These are phyloP conservation scores for Phyllosticta ampelicida DNA, from an alignment of 2,329 filamentous ascomycete genomes.

Conservation along the genomic window DNA sequence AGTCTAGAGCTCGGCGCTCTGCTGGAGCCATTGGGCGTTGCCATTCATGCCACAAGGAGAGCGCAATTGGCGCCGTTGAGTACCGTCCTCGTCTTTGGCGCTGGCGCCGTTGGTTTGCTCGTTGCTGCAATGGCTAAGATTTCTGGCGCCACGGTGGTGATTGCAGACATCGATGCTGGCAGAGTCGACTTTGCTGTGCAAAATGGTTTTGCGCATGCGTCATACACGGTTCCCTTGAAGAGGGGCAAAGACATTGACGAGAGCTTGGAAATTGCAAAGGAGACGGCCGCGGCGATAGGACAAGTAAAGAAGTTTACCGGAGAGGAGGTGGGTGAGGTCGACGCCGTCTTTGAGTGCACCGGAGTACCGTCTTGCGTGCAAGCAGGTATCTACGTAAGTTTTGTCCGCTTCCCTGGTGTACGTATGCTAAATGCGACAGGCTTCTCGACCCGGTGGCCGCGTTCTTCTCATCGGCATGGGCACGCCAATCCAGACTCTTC, in stretches of 20 bases:
- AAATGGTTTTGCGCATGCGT: slow-evolving; percentile 38
- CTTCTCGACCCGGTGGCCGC: slow-evolving; percentile 58
- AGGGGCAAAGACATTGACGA: slow-evolving; percentile 43
- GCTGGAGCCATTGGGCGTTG: slow-evolving; percentile 50
- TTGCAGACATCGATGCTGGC: slow-evolving; percentile 50
- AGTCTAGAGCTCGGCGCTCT: slow-evolving; percentile 47
- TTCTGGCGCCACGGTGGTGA: slow-evolving; percentile 44
- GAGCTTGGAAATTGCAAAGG: slow-evolving; percentile 40
- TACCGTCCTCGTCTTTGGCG: slow-evolving; percentile 48
- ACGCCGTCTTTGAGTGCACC: slow-evolving; percentile 66
- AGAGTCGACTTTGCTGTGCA: slow-evolving; percentile 45
- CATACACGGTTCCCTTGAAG: slow-evolving; percentile 37
- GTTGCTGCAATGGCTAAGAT: slow-evolving; percentile 47
- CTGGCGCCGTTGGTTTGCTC: slow-evolving; percentile 50
- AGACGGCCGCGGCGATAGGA: slow-evolving; percentile 34
- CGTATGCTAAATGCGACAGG: slow-evolving; percentile 21
- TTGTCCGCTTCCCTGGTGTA: not conserved
- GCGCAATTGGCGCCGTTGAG: slow-evolving; percentile 37
- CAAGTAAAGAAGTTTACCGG: slow-evolving; percentile 25
- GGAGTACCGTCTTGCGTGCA: slow-evolving; percentile 67
- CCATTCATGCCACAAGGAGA: slow-evolving; percentile 47
- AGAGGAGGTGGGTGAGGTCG: slow-evolving; percentile 43
- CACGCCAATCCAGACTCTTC: slow-evolving; percentile 62
- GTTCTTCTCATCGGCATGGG: slow-evolving; percentile 74
- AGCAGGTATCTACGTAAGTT: slow-evolving; percentile 54